Conservation (phyloP, 768 basidiomycete species). For the Xanthoconium stramineum region DNA sequence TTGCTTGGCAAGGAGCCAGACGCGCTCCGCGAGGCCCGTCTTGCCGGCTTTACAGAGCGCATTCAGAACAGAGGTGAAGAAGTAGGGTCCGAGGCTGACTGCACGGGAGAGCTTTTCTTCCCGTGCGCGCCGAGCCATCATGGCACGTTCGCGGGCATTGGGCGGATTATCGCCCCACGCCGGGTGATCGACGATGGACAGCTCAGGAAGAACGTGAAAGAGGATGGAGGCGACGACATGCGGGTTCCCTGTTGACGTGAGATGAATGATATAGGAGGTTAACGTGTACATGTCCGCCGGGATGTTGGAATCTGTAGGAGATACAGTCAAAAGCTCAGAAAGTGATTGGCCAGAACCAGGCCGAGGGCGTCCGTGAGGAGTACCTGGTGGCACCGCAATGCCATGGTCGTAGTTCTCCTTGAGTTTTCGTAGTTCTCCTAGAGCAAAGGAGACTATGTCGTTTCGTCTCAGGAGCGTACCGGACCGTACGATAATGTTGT, state of each 20-base stretch:
- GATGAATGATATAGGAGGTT: slow-evolving; percentile 48
- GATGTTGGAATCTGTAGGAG: slow-evolving; percentile 16
- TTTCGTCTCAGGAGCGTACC: slow-evolving; percentile 48
- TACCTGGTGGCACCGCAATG: slow-evolving; percentile 19
- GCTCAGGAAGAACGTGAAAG: slow-evolving; percentile 55
- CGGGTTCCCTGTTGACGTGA: slow-evolving; percentile 48
- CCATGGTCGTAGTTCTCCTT: slow-evolving; percentile 21
- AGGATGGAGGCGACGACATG: slow-evolving; percentile 45
- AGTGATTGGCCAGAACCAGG: slow-evolving; percentile 4
- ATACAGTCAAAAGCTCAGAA: slow-evolving; percentile 11
- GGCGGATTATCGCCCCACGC: slow-evolving; percentile 33
- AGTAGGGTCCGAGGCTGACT: slow-evolving; percentile 52
- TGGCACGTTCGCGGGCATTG: slow-evolving; percentile 22
- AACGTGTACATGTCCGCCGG: slow-evolving; percentile 46
- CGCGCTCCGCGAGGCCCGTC: slow-evolving; percentile 54
- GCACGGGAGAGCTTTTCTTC: slow-evolving; percentile 39
- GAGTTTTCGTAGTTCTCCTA: slow-evolving; percentile 33
- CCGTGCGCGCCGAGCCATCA: slow-evolving; percentile 23
- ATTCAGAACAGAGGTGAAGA: slow-evolving; percentile 58
- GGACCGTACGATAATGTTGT: slow-evolving; percentile 58
- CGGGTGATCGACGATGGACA: slow-evolving; percentile 39
- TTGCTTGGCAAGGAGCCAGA: slow-evolving; percentile 60
- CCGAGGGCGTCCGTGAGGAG: neutral
- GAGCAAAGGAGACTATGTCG: slow-evolving; percentile 38
- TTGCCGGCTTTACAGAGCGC: slow-evolving; percentile 56